Percentiles rank a stretch among this genome's conserved stretches.
phyloP scores from a whole-genome alignment of 2,329 filamentous ascomycete species.

The Tolypocladium paradoxum region DNA sequence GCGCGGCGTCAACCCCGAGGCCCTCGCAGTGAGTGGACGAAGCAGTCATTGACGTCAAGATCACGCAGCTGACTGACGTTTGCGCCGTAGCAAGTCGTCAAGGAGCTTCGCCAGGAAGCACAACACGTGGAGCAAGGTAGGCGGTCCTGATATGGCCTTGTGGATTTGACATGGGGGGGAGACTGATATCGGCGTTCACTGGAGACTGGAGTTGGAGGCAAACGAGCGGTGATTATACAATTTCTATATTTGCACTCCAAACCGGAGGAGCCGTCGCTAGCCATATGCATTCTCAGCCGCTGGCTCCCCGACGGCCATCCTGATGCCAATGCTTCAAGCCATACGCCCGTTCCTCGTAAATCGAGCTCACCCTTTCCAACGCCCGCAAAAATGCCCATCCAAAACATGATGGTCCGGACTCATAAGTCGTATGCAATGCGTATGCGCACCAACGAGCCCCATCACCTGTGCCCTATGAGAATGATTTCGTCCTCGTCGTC shows the following conservation, averaged over 20 bases:
- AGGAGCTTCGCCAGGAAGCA: constrained; percentile 47
- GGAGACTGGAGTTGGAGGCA: not conserved
- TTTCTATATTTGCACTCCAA: not conserved
- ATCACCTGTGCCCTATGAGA: constrained; percentile 37
- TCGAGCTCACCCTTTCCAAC: not conserved
- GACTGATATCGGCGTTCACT: not conserved
- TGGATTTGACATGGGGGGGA: not conserved
- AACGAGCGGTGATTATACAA: not conserved
- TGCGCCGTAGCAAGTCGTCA: constrained; percentile 41
- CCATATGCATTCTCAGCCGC: not conserved
- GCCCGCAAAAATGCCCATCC: not conserved
- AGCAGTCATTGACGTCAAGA: not conserved
- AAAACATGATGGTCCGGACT: not conserved
- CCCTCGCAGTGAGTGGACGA: constrained; percentile 61
- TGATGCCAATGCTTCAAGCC: not conserved
- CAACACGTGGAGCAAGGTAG: constrained; percentile 32
- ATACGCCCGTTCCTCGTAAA: not conserved
- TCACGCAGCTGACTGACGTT: not conserved
- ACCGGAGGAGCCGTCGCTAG: not conserved
- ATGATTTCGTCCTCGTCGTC: constrained; percentile 40
- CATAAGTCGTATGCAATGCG: not conserved
- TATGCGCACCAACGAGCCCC: not conserved
- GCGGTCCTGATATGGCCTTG: not conserved
- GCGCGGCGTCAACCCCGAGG: constrained; percentile 93
- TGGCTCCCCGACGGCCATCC: not conserved